phyloP scores from a whole-genome alignment of 306 rosid genomes.

The Crotalaria pallida region DNA sequence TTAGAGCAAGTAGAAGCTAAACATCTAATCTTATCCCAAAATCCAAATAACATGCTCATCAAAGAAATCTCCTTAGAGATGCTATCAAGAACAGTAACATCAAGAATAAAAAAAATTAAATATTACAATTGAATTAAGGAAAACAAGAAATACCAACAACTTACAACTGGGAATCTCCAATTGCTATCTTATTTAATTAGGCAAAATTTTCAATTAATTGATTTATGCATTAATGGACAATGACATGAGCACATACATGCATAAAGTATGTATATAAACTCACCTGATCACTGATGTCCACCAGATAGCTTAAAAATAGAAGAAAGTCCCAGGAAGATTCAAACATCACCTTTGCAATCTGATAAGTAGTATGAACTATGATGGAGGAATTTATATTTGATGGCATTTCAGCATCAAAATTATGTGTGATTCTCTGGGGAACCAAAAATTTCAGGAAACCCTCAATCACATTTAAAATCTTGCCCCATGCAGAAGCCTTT shows the following conservation, averaged over 20 bases:
- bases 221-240: neutral
- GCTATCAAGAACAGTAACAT: neutral
- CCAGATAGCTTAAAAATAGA: slow-evolving; percentile 77
- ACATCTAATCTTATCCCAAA: too few species aligned
- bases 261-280: slow-evolving; percentile 23
- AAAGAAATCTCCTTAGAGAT: too few species aligned
- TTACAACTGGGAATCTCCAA: neutral
- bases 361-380: slow-evolving; percentile 78
- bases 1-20: too few species aligned
- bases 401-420: slow-evolving; percentile 36
- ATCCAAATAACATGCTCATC: too few species aligned
- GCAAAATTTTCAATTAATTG: neutral
- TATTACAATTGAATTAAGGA: neutral
- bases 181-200: slow-evolving; percentile 12
- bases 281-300: slow-evolving; percentile 82
- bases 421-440: slow-evolving; percentile 55
- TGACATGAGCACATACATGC: neutral
- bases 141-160: neutral
- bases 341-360: slow-evolving; percentile 81
- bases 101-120: neutral
- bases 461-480: slow-evolving; percentile 58
- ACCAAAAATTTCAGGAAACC: slow-evolving; percentile 70
- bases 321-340: slow-evolving; percentile 83
- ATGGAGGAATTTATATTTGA: slow-evolving; percentile 55
- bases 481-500: slow-evolving; percentile 71